phyloP scores from a whole-genome alignment of 371 early-diverging fungal species.

The Mortierella sp. region DNA sequence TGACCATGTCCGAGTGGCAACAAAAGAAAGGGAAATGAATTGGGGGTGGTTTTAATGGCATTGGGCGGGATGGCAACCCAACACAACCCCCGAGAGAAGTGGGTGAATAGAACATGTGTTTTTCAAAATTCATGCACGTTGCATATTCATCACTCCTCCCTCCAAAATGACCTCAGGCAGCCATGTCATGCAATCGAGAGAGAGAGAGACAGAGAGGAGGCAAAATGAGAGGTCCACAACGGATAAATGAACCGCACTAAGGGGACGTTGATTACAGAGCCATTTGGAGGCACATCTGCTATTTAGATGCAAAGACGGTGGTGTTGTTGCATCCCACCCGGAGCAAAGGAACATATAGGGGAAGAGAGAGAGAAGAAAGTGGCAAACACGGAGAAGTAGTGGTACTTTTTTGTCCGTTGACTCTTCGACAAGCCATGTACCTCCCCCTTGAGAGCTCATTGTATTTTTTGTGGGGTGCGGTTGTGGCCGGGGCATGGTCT shows the following conservation, averaged over 20 bases:
- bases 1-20: not conserved
- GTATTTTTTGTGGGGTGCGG: conserved; percentile 7
- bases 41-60: not conserved
- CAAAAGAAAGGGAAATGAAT: not conserved
- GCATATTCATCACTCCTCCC: not conserved
- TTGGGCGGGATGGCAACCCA: not conserved
- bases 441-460: conserved; percentile 16
- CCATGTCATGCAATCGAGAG: not conserved
- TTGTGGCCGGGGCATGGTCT: not conserved
- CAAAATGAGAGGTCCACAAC: not conserved
- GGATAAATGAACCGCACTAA: not conserved
- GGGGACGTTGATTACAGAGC: not conserved
- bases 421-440: not conserved
- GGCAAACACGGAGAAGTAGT: not conserved
- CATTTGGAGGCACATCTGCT: not conserved
- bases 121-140: conserved; percentile 7
- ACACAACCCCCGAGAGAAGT: not conserved
- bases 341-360: not conserved
- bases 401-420: not conserved
- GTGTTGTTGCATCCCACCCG: not conserved
- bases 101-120: not conserved
- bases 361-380: not conserved
- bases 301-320: not conserved
- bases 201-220: not conserved
- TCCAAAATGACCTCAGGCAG: not conserved